Base-by-base conservation (phyloP, 192 early-diverging fungal genomes). In the Rhizophagus clarus region DNA sequence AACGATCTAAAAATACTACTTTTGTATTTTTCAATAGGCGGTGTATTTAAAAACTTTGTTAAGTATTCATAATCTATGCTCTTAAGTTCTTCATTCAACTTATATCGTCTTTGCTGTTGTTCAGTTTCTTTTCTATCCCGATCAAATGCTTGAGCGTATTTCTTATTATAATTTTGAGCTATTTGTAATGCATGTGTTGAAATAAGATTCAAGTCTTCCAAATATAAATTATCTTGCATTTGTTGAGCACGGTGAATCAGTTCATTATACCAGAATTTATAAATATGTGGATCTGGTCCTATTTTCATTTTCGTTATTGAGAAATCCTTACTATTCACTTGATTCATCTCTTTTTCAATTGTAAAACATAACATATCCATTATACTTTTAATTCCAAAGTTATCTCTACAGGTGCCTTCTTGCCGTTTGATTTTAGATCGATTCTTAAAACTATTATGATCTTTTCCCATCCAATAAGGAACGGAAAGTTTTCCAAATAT, bases 391-490 rank as follows among this genome's bases (percentile, higher is more conserved):
- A 34, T 7, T 3, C 31, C 28, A 62, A 31, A 20, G 9, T 64
- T 61, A 15, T 42, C 17, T 37, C 42, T 8, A 42, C 2, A 20
- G 42, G 11, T 56, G 15, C 71, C 71, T 40, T 3, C 10, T 3
- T 67, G 49, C 4, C 20, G 17, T 4, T 56, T 56, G 4, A 5
- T 17, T n/a, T 34, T 20, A 37, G 15, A 26, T 31, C 26, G 10
- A 45, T 20, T 6, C 34, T 37, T 37, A 37, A 37, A 37, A 37
- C 34, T 22, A 22, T 56, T 20, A 22, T 17, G 42, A 40, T 63
- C 34, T 11, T 76, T 62, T 4, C 15, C 26, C 40, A 82, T 77
- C 84, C 84, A 85, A 15, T n/a, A 15, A 22, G 84, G 82, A 28
- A 61, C 22, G 15, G 70, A 26, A 32, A 76, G 7, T 8, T 70